Base-by-base conservation (phyloP, 257 asterid genomes). In the Ilex asprella region DNA sequence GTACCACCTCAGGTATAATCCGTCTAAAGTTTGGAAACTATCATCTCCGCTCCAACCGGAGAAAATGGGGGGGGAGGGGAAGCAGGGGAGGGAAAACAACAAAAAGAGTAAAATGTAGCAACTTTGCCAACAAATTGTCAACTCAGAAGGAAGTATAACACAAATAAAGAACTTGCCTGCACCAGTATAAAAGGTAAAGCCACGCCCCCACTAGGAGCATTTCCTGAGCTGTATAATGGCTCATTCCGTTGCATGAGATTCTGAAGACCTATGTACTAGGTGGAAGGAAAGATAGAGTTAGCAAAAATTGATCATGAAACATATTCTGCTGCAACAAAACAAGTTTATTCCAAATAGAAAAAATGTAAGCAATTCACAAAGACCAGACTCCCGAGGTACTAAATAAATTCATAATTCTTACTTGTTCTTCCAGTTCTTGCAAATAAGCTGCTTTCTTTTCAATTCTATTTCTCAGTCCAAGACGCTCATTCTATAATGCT, bases 161-260 rank as follows among this genome's bases (percentile, higher is more conserved):
- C 8, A 3, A 35, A 35, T 35, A 35, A 35, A 35, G 41, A 35
- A 35, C 69, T 10, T 76, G 87, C 99, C 99, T 93, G 97, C 70
- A 93, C 97, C 83, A 93, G 73, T 72, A 93, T 93, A 73, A 93
- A 93, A 60, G 99, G 99, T 75, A 93, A 76, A 73, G 95, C 95
- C 67, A 93, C 96, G 62, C 97, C 99, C 70, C 97, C 97, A 69
- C 82, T 83, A 35, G 99, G 99, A 75, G 88, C 77, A 81, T 85
- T 84, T 80, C 97, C 97, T 8, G 91, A 79, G 61, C 96, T 86
- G 71, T 83, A 93, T 61, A 86, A 75, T 61, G 76, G 89, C 73
- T 85, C 89, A 63, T 93, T 93, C 58, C 99, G 94, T 69, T 82
- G 80, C 61, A 89, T 68, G 69, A 93, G 96, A 71, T 79, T 87